A percentile compares a stretch with the other conserved stretches of the same genome.
Evolutionary conservation across 768 basidiomycete species (phyloP).

Genomic region (Boletellus ananiceps): DNA sequence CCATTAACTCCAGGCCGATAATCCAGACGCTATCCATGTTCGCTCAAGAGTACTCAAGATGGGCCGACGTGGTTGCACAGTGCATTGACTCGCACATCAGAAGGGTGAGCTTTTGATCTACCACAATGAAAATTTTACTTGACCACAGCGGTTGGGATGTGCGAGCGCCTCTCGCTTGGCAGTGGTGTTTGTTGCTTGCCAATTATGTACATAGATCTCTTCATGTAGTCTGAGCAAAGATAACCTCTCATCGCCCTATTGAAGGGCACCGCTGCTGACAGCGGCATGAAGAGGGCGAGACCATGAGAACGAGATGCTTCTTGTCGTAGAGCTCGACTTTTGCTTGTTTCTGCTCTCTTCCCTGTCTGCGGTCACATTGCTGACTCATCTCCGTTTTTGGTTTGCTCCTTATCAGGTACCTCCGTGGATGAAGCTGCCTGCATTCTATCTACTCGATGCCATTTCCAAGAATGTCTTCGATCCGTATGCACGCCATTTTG

Average conservation of each 20-base stretch:
- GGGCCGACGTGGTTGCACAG: slow-evolving; percentile 73
- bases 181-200: slow-evolving; percentile 25
- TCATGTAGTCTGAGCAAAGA: slow-evolving; percentile 42
- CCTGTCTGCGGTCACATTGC: slow-evolving; percentile 34
- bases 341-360: slow-evolving; percentile 30
- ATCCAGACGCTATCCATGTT: slow-evolving; percentile 91
- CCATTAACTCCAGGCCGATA: slow-evolving; percentile 90
- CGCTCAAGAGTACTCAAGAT: slow-evolving; percentile 81
- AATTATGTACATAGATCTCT: slow-evolving; percentile 45
- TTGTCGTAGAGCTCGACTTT: slow-evolving; percentile 21
- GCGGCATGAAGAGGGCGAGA: slow-evolving; percentile 35
- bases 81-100: slow-evolving; percentile 83
- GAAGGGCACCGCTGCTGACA: slow-evolving; percentile 31
- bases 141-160: slow-evolving; percentile 26
- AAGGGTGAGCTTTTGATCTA: slow-evolving; percentile 62
- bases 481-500: slow-evolving; percentile 85
- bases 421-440: slow-evolving; percentile 85
- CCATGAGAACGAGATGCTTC: slow-evolving; percentile 33
- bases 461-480: slow-evolving; percentile 95
- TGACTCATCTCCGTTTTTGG: slow-evolving; percentile 56
- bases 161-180: slow-evolving; percentile 21
- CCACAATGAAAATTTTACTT: slow-evolving; percentile 23
- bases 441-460: slow-evolving; percentile 93
- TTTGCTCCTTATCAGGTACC: slow-evolving; percentile 58
- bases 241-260: slow-evolving; percentile 30